Conservation (phyloP, 768 basidiomycete genomes). For the Mycena pura region DNA sequence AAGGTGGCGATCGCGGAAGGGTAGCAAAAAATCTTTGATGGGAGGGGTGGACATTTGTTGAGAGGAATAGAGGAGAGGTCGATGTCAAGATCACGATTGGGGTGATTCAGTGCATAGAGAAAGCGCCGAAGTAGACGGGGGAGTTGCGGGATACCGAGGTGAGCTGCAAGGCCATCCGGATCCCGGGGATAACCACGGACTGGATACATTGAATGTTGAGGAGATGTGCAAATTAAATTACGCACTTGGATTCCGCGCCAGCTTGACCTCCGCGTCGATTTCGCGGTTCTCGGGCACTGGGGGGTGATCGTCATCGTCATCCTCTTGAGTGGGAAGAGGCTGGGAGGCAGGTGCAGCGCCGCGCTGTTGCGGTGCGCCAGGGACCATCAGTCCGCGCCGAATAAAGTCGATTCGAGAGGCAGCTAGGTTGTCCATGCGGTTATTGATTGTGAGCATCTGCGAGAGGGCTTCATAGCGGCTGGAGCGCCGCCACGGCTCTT, state of each 20-base stretch:
- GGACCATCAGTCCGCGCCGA: conserved; percentile 7
- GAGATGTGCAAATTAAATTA: neutral
- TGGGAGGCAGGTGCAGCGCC: neutral
- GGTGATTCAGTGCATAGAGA: conserved; percentile 33
- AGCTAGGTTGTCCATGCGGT: conserved; percentile 36
- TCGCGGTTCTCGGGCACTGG: neutral
- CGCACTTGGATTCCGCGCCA: conserved; percentile 12
- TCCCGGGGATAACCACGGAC: conserved; percentile 11
- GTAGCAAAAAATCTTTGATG: conserved; percentile 28
- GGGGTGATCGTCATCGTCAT: conserved; percentile 15
- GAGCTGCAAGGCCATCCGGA: conserved; percentile 7
- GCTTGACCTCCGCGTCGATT: conserved; percentile 12
- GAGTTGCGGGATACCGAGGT: conserved; percentile 22
- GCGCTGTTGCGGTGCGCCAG: neutral
- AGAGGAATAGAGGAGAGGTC: conserved; percentile 16
- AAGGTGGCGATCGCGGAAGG: conserved; percentile 36
- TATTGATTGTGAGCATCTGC: conserved; percentile 42
- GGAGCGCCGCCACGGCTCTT: conserved; percentile 39
- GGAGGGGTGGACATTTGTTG: conserved; percentile 25
- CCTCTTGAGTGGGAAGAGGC: neutral
- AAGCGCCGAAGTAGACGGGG: conserved; percentile 31
- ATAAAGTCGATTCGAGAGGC: conserved; percentile 28
- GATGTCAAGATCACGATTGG: conserved; percentile 10
- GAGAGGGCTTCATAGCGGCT: conserved; percentile 34
- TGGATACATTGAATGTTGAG: neutral